Conservation (phyloP, 108 stramenopile species). For the Parmales sp. region DNA sequence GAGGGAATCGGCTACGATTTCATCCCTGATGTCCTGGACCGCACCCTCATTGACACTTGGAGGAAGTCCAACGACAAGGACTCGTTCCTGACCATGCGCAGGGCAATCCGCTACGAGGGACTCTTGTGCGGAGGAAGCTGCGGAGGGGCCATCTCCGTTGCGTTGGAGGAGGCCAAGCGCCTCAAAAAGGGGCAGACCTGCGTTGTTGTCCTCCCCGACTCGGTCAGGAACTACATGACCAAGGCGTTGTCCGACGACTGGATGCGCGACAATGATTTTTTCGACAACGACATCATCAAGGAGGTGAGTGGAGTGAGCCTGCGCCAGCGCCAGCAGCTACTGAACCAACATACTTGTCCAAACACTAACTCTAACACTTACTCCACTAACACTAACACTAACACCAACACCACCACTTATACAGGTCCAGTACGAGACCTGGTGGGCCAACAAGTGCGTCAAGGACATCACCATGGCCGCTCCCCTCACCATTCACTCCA, state of each 20-base stretch:
- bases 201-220: conserved; percentile 76
- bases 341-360: neutral
- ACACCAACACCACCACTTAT: neutral
- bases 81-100: conserved; percentile 68
- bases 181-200: conserved; percentile 55
- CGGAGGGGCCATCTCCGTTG: conserved; percentile 66
- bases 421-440: neutral
- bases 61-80: conserved; percentile 68
- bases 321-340: neutral
- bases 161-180: conserved; percentile 55
- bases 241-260: conserved; percentile 83
- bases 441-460: conserved; percentile 58
- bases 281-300: conserved; percentile 60
- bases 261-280: conserved; percentile 81
- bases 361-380: conserved; percentile 45
- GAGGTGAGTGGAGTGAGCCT: no score
- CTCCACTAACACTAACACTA: conserved; percentile 28
- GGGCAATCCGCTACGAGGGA: conserved; percentile 79
- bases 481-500: conserved; percentile 72
- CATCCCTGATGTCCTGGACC: conserved; percentile 77
- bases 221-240: conserved; percentile 90
- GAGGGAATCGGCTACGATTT: conserved; percentile 95
- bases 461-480: conserved; percentile 67
- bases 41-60: conserved; percentile 64
- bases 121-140: conserved; percentile 79